Conservation (phyloP, 345 rosid genomes). For the Rhodamnia rubescens region DNA sequence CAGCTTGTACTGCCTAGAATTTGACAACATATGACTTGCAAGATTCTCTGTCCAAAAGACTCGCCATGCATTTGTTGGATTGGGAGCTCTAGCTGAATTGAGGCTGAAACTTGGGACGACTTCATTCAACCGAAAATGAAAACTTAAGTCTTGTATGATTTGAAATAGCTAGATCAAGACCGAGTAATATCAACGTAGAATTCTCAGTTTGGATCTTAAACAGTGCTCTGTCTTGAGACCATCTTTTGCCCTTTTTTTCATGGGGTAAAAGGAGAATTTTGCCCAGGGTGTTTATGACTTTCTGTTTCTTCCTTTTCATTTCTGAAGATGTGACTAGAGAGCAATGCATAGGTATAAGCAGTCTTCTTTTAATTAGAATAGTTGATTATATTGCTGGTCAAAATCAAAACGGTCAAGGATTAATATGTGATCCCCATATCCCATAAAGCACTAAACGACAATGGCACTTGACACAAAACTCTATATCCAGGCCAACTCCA, state of each 20-base stretch:
- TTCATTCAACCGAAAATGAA: background rate
- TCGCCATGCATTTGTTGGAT: background rate
- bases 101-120: background rate
- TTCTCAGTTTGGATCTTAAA: background rate
- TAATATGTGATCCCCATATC: background rate
- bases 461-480: background rate
- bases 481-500: background rate
- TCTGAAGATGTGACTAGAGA: background rate
- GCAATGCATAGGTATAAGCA: background rate
- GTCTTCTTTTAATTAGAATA: background rate
- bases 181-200: background rate
- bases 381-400: background rate
- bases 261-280: background rate
- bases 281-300: background rate
- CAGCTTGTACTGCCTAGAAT: slow-evolving; percentile 32
- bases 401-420: background rate
- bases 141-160: background rate
- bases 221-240: background rate
- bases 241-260: background rate
- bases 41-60: background rate
- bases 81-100: background rate
- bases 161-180: background rate
- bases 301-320: background rate
- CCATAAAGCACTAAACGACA: background rate
- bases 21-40: background rate